Evolutionary conservation across 192 early-diverging fungal species (phyloP), one percentile per base, ranked within the genome.

Genomic region (Backusella morwellensis): DNA sequence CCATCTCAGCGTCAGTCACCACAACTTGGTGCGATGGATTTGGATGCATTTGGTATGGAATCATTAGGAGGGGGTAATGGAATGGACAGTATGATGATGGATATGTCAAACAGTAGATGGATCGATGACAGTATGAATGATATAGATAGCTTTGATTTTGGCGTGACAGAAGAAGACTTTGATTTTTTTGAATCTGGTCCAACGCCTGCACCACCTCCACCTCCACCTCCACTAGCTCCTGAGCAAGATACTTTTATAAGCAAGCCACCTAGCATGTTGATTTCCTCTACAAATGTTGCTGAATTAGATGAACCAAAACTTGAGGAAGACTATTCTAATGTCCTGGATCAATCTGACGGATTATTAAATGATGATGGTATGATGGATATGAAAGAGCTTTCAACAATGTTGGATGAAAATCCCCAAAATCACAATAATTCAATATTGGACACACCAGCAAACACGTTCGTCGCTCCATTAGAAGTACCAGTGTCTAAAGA

Each of bases 131-230:
- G 50, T 21, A 44, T 80, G 67, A 68, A 68, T 47, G 77, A 84
- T 66, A 50, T 78, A 34, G 82, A 84, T 56, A 82, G 69, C 15
- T 75, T 84, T 26, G 82, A 79, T 74, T 59, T 80, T 40, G 73
- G 75, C n/a, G 79, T 84, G n/a, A 84, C 82, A 6, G 82, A 84
- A 38, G 82, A 80, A 68, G 82, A 84, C 73, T 84, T 78, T 23
- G 44, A 80, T 26, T 84, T 80, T 78, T 84, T 81, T 41, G 79
- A 78, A 26, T 77, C 80, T 38, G 74, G 40, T 7, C 70, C 71
- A 38, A 54, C 71, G 54, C 32, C 14, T 50, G 38, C 40, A 14
- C 21, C 15, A 17, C 17, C 32, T 32, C 32, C 67, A 68, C 9
- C 4, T 0, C 15, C 32, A 68, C 1, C 2, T 21, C 35, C 35